phyloP scores from a whole-genome alignment of 179 eudicot species.

The Beta lomatogona region DNA sequence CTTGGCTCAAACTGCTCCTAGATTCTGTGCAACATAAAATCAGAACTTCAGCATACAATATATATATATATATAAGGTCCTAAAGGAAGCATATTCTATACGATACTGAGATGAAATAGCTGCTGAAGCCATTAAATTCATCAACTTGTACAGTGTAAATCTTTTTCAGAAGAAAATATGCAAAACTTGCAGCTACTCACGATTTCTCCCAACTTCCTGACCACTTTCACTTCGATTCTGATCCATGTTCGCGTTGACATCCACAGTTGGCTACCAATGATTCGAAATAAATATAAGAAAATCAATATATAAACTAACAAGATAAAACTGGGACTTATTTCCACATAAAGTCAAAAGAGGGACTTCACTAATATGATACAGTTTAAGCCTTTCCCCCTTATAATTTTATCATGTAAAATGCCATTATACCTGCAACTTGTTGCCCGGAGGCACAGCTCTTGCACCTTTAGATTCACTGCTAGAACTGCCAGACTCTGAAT shows the following conservation, averaged over 20 bases:
- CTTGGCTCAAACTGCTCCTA: constrained; percentile 56
- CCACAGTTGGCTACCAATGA: constrained; percentile 26
- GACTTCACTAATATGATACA: neutral
- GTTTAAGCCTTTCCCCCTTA: neutral
- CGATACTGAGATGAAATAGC: neutral
- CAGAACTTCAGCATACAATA: constrained; percentile 6
- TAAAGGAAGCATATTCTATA: too few species aligned
- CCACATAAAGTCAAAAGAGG: neutral
- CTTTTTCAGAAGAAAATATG: constrained; percentile 12
- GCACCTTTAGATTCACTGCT: constrained; percentile 48
- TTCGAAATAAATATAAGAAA: neutral
- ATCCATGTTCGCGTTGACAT: constrained; percentile 37
- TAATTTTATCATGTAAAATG: neutral
- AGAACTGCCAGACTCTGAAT: constrained; percentile 53
- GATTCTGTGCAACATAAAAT: constrained; percentile 47
- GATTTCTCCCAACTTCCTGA: constrained; percentile 39
- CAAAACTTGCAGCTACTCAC: constrained; percentile 42
- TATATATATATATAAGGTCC: too few species aligned
- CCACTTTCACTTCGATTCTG: constrained; percentile 40
- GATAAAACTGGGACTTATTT: too few species aligned
- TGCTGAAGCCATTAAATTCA: constrained; percentile 2
- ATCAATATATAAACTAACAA: neutral
- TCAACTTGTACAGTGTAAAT: constrained; percentile 1
- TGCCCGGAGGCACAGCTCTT: constrained; percentile 36
- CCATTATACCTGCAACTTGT: constrained; percentile 46